These are phyloP conservation scores for Trichoderma endophyticum DNA, from an alignment of 2,329 filamentous ascomycete species.

Conservation along the genomic window DNA sequence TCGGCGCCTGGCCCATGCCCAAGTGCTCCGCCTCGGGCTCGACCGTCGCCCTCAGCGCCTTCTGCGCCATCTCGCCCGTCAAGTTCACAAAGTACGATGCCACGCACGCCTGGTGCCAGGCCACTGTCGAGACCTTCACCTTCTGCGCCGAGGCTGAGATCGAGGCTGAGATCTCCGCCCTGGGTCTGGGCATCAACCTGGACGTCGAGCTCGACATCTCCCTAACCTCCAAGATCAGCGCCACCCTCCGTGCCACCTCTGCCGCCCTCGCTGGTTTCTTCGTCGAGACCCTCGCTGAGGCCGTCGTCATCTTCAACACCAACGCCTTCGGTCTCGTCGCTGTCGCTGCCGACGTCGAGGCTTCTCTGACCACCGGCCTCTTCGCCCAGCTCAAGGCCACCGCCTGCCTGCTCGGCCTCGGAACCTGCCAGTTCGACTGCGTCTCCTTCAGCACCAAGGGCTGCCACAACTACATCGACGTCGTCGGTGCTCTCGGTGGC, in stretches of 20 bases:
- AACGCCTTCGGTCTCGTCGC: slow-evolving; percentile 31
- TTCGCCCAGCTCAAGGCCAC: slow-evolving; percentile 26
- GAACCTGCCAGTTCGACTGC: slow-evolving; percentile 37
- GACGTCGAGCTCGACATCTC: slow-evolving; percentile 24
- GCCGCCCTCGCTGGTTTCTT: slow-evolving; percentile 35
- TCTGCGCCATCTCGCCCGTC: slow-evolving; percentile 36
- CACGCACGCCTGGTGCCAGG: slow-evolving; percentile 37
- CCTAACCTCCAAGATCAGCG: slow-evolving; percentile 26
- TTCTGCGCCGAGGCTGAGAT: slow-evolving; percentile 34
- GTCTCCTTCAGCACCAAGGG: slow-evolving; percentile 38
- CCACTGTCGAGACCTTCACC: slow-evolving; percentile 31
- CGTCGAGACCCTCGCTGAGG: slow-evolving; percentile 30
- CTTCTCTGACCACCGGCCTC: slow-evolving; percentile 26
- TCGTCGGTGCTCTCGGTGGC: slow-evolving; percentile 24
- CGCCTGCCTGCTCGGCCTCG: slow-evolving; percentile 33
- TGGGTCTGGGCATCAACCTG: slow-evolving; percentile 27
- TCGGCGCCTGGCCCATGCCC: slow-evolving; percentile 36
- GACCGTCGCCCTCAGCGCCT: slow-evolving; percentile 31
- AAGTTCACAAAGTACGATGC: slow-evolving; percentile 36
- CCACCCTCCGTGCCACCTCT: slow-evolving; percentile 31
- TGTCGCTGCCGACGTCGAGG: slow-evolving; percentile 27
- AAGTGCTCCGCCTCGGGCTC: slow-evolving; percentile 26
- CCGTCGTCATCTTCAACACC: slow-evolving; percentile 39
- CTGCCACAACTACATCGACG: slow-evolving; percentile 39
- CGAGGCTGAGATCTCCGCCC: slow-evolving; percentile 26